These are phyloP conservation scores for Fusarium sp. DNA, from an alignment of 2,329 filamentous ascomycete species.

Conservation along the genomic window DNA sequence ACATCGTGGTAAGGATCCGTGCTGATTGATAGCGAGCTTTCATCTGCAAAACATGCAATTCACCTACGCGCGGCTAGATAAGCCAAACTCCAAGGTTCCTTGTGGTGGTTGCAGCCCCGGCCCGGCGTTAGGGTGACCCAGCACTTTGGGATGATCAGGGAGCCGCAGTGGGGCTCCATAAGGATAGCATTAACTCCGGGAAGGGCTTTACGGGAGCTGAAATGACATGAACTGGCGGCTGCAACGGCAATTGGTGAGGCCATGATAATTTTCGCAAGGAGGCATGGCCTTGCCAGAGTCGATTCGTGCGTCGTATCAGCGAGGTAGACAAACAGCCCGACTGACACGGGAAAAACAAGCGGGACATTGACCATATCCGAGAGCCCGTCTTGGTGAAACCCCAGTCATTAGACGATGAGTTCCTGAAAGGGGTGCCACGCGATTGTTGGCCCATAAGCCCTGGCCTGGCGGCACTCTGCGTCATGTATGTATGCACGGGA, in stretches of 20 bases:
- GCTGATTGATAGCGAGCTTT: background rate
- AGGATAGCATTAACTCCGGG: background rate
- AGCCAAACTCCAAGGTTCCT: background rate
- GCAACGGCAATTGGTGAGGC: background rate
- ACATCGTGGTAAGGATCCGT: background rate
- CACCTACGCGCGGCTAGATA: background rate
- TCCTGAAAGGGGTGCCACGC: constrained; percentile 21
- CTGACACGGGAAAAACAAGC: background rate
- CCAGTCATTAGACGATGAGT: constrained; percentile 1
- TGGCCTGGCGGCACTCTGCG: constrained; percentile 38
- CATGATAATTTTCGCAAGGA: background rate
- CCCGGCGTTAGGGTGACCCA: constrained; percentile 40
- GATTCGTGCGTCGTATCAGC: background rate
- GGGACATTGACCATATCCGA: constrained; percentile 10
- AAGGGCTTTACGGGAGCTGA: constrained; percentile 4
- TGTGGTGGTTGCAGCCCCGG: constrained; percentile 41
- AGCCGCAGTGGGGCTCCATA: constrained; percentile 35
- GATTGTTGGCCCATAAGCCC: constrained; percentile 23
- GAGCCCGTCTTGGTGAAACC: background rate
- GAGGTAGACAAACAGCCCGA: background rate
- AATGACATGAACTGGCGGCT: background rate
- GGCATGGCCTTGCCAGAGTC: background rate
- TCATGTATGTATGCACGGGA: constrained; percentile 34
- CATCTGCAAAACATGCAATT: background rate
- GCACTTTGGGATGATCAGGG: constrained; percentile 37